Base-by-base conservation (phyloP, 2,329 filamentous ascomycete species). In the Penicillium brasilianum region DNA sequence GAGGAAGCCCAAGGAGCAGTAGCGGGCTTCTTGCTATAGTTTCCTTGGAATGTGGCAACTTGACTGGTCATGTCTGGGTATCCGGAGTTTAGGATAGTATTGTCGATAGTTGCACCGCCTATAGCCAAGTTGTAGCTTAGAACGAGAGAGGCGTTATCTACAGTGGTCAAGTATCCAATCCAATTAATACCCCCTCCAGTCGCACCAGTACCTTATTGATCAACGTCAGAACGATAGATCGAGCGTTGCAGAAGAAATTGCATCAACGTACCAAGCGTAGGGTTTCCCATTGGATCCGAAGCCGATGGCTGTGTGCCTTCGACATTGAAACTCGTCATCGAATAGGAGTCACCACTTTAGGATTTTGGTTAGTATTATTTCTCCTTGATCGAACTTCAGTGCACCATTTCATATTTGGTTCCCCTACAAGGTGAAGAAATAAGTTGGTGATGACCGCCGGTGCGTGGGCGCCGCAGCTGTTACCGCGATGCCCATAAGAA, bases 281-380 rank as follows among this genome's bases (percentile, higher is more conserved):
- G 87, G 67, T 90, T 90, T 0, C 88, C 87, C 63, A 89, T 77
- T 0, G 87, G 85, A 67, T 87, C 86, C 6, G 75, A 72, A 4
- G 78, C 64, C 8, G 79, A 83, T 1, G 88, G 86, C 39, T 86
- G 81, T 0, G 79, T 73, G 22, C 80, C 77, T 11, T 75, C 80
- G 44, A 82, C 76, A 60, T 87, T 76, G 74, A 90, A 90, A 9
- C 83, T 83, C 2, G 84, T 87, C 62, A 83, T 81, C 1, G 84
- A 84, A 74, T 87, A 88, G 2, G 84, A 87, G 68, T 88, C 84
- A 44, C 86, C 85, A 65, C 83, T 84, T 57, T 41, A 11, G 34
- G 18, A 2, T 1, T 36, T n/a, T 10, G 7, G 25, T 53, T 20
- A 53, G 50, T 18, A 39, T n/a, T 16, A 16, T 22, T 3, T 36